Evolutionary conservation across 768 basidiomycete genomes (phyloP).

Genomic region (Guyanaporus albipodus): DNA sequence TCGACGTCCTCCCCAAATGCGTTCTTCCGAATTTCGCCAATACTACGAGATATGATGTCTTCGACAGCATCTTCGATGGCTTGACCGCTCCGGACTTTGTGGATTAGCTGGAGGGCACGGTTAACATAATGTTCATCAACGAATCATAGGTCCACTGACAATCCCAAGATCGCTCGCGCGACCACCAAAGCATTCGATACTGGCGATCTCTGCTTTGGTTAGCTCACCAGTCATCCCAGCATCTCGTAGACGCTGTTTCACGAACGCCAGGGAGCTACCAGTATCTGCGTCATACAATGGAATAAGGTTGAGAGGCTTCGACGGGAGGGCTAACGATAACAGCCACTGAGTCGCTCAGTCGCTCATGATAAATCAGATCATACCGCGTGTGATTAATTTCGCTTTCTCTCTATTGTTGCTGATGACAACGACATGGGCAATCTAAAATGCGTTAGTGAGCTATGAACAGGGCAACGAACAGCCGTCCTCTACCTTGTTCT

Average conservation of each 20-base stretch:
- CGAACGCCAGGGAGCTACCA: constrained; percentile 72
- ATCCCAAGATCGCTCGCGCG: constrained; percentile 86
- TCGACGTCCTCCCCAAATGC: constrained; percentile 92
- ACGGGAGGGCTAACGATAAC: constrained; percentile 60
- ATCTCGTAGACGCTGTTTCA: constrained; percentile 72
- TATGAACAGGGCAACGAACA: not conserved
- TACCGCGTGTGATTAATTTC: constrained; percentile 81
- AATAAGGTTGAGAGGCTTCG: constrained; percentile 77
- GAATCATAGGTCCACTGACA: constrained; percentile 44
- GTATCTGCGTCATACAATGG: constrained; percentile 83
- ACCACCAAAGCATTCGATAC: constrained; percentile 80
- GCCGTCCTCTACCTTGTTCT: constrained; percentile 58
- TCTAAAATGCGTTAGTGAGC: constrained; percentile 37
- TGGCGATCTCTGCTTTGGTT: constrained; percentile 48
- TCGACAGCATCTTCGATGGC: constrained; percentile 78
- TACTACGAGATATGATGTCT: constrained; percentile 78
- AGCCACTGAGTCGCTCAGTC: not conserved
- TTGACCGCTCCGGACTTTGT: constrained; percentile 77
- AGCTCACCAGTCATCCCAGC: constrained; percentile 51
- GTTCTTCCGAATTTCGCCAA: constrained; percentile 82
- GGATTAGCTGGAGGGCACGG: constrained; percentile 55
- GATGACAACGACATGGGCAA: constrained; percentile 88
- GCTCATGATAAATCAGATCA: not conserved
- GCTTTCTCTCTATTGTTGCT: constrained; percentile 88
- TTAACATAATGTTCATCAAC: not conserved